Percentiles rank a stretch among this genome's conserved stretches.
These are phyloP conservation scores for Heimioporus sp. DNA, from an alignment of 768 basidiomycete genomes.

Conservation along the genomic window DNA sequence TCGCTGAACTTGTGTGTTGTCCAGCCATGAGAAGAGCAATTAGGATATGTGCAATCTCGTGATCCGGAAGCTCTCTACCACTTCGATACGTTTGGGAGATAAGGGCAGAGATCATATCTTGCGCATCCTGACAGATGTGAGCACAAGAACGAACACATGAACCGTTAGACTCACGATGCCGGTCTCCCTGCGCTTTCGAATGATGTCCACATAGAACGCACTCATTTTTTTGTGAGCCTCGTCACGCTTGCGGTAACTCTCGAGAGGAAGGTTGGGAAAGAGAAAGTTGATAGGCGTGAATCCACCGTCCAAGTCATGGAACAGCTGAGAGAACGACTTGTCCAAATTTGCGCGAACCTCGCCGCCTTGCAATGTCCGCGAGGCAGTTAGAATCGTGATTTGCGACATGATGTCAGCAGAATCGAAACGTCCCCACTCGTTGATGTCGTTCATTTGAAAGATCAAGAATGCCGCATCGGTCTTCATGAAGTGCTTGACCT, in stretches of 20 bases:
- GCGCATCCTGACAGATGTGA: constrained; percentile 51
- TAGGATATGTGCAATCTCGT: constrained; percentile 97
- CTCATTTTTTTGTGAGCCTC: constrained; percentile 90
- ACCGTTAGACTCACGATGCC: constrained; percentile 35
- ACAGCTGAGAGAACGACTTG: constrained; percentile 81
- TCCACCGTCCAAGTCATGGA: constrained; percentile 89
- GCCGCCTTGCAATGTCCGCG: constrained; percentile 88
- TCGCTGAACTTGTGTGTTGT: constrained; percentile 95
- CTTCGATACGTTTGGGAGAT: constrained; percentile 80
- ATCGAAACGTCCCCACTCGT: constrained; percentile 80
- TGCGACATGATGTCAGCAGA: constrained; percentile 72
- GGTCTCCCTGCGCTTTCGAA: constrained; percentile 63
- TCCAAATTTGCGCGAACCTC: constrained; percentile 81
- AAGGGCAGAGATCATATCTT: constrained; percentile 92
- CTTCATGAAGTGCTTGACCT: constrained; percentile 68
- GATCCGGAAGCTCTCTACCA: constrained; percentile 75
- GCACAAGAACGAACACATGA: background rate
- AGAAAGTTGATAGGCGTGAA: constrained; percentile 96
- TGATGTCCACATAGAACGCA: constrained; percentile 87
- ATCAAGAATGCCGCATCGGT: constrained; percentile 60
- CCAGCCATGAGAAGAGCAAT: constrained; percentile 99
- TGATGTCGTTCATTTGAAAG: constrained; percentile 63
- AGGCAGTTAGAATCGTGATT: constrained; percentile 93
- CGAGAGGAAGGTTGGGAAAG: constrained; percentile 90
- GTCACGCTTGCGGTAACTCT: constrained; percentile 87